Base-by-base conservation (phyloP, 441 rosid genomes). In the Populus hybrid region DNA sequence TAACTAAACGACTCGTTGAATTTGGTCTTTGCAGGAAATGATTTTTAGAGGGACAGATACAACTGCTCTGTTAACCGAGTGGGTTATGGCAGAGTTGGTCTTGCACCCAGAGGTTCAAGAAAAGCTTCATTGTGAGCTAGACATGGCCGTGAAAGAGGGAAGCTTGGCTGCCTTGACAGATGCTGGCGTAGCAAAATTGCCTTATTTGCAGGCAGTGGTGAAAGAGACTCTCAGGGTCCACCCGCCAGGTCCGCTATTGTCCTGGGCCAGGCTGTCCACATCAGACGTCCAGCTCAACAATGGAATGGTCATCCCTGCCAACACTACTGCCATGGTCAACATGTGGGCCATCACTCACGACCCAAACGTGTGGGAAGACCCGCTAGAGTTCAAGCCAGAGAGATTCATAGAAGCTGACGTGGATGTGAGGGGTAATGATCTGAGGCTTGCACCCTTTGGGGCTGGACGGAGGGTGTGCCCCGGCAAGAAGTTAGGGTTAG, bases 271-370 rank as follows among this genome's bases (percentile, higher is more conserved):
- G 61, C 21, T 82, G 21, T 78, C 84, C 59, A 82, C 79, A 18
- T 75, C 81, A 2, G 79, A 82, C 75, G 81, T 78, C 36, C 79
- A 78, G 40, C 79, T 82, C 50, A 72, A 69, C 80, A 81, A 77
- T 11, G 84, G 79, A 12, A 72, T 78, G 79, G 6, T 78, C 16
- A 45, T 94, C 67, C 95, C 98, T 0, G 90, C 92, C 7, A 87
- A 91, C 63, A 91, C 96, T 11, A 92, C 93, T 0, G 96, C 96
- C 7, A 90, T 94, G 97, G 93, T 94, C n/a, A 92, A 92, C 88
- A 94, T 91, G 97, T 94, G 98, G 98, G 86, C 97, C 33, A 94
- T 94, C 23, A 86, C 98, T 4, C 98, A 90, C 18, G 92, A 94
- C 79, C 73, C 77, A 2, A 50, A 56, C 18, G 68, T 88, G 9